Percentiles rank a stretch among this genome's conserved stretches.
Conservation (phyloP, 2,329 filamentous ascomycete genomes). For the Hymenoscyphus scutula region DNA sequence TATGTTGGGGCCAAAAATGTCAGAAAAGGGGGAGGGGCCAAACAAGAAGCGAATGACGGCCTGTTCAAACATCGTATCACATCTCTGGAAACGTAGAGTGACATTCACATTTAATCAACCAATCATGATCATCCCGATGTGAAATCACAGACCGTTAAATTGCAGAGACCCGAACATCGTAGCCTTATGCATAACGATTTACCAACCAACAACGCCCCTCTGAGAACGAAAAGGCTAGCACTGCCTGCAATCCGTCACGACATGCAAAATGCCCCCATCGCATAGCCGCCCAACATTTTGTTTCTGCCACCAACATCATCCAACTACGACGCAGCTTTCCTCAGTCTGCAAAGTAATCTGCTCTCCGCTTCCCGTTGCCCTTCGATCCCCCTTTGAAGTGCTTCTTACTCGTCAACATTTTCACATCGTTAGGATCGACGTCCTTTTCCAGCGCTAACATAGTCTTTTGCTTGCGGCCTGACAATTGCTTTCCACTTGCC, state of each 20-base stretch:
- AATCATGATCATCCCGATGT: slow-evolving; percentile 8
- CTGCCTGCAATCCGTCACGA: background rate
- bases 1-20: slow-evolving; percentile 1
- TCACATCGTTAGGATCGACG: slow-evolving; percentile 76
- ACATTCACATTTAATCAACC: background rate
- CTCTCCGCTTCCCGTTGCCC: slow-evolving; percentile 47
- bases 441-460: slow-evolving; percentile 83
- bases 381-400: slow-evolving; percentile 82
- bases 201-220: slow-evolving; percentile 12
- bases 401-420: slow-evolving; percentile 72
- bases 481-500: slow-evolving; percentile 64
- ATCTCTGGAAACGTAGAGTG: background rate
- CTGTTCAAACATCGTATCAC: slow-evolving; percentile 11
- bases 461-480: slow-evolving; percentile 76
- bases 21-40: background rate
- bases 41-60: slow-evolving; percentile 1
- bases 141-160: background rate
- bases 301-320: slow-evolving; percentile 6
- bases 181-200: slow-evolving; percentile 9
- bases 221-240: background rate
- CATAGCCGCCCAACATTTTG: slow-evolving; percentile 12
- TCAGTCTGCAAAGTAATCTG: slow-evolving; percentile 38
- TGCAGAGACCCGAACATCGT: slow-evolving; percentile 6
- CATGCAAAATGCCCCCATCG: slow-evolving; percentile 2
- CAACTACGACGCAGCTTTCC: slow-evolving; percentile 2